These are phyloP conservation scores for Suillus americanus DNA, from an alignment of 768 basidiomycete species.

Conservation along the genomic window DNA sequence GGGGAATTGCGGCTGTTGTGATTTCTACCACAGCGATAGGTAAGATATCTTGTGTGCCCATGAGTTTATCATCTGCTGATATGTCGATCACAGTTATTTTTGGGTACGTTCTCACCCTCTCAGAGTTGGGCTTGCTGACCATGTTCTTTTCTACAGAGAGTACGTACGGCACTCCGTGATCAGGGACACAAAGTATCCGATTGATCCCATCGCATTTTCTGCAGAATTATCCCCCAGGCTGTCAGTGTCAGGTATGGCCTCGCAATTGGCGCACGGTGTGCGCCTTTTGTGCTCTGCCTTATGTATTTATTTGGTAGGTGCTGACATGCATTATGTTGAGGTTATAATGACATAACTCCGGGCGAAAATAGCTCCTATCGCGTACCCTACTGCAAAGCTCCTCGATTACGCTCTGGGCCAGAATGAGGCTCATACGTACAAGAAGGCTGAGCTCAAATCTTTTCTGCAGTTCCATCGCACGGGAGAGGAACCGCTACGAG, in stretches of 20 bases:
- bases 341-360: not conserved
- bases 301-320: constrained; percentile 61
- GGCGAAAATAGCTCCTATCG: constrained; percentile 59
- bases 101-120: constrained; percentile 49
- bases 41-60: constrained; percentile 28
- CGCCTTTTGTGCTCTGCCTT: constrained; percentile 68
- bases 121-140: not conserved
- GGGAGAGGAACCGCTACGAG: constrained; percentile 71
- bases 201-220: not conserved
- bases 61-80: constrained; percentile 6
- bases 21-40: constrained; percentile 67
- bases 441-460: constrained; percentile 77
- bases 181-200: not conserved
- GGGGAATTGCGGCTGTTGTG: constrained; percentile 71
- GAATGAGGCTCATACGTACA: constrained; percentile 73
- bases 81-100: constrained; percentile 61
- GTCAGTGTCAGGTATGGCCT: constrained; percentile 79
- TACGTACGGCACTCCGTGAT: constrained; percentile 12
- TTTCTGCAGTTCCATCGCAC: constrained; percentile 80
- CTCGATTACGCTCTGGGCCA: constrained; percentile 81
- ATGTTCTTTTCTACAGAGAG: constrained; percentile 33
- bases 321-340: constrained; percentile 3
- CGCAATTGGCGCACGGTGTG: constrained; percentile 73
- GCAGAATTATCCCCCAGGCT: constrained; percentile 70
- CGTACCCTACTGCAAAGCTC: constrained; percentile 67